These are phyloP conservation scores for Xerocomellus chrysenteron DNA, from an alignment of 768 basidiomycete genomes.

Conservation along the genomic window DNA sequence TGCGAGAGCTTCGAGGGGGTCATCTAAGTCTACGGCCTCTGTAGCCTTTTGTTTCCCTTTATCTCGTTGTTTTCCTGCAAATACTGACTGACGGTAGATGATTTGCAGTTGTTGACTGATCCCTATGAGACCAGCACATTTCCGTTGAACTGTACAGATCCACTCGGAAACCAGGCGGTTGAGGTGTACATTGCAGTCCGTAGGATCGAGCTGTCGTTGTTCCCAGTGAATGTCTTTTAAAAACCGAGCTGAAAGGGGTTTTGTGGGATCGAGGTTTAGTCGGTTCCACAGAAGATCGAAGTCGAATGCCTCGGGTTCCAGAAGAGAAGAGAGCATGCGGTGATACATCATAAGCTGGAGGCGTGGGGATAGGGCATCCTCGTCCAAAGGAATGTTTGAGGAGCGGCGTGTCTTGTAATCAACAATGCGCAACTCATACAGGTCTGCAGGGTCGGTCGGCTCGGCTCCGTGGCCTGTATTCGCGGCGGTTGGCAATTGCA, in stretches of 20 bases:
- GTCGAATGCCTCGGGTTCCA: constrained; percentile 46
- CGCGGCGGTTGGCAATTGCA: neutral
- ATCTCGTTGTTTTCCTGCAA: neutral
- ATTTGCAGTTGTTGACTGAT: constrained; percentile 40
- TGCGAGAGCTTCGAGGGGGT: constrained; percentile 16
- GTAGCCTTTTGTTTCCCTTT: constrained; percentile 4
- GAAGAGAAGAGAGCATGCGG: constrained; percentile 55
- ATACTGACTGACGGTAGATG: constrained; percentile 37
- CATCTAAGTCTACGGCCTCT: constrained; percentile 4
- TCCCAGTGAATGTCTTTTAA: constrained; percentile 30
- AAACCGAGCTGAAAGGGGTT: constrained; percentile 52
- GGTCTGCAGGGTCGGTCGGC: neutral
- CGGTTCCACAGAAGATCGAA: constrained; percentile 54
- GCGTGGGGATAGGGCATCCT: constrained; percentile 57
- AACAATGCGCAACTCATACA: constrained; percentile 43
- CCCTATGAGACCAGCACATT: constrained; percentile 24
- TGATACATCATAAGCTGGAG: constrained; percentile 80
- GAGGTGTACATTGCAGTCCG: constrained; percentile 27
- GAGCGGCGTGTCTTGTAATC: constrained; percentile 72
- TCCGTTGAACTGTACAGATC: constrained; percentile 25
- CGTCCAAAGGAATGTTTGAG: constrained; percentile 50
- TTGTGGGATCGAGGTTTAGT: constrained; percentile 42
- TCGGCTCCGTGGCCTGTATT: neutral
- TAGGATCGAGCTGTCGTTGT: constrained; percentile 16
- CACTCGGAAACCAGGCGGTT: constrained; percentile 33